Evolutionary conservation across 768 basidiomycete species (phyloP).

Genomic region (Kwoniella dendrophila): DNA sequence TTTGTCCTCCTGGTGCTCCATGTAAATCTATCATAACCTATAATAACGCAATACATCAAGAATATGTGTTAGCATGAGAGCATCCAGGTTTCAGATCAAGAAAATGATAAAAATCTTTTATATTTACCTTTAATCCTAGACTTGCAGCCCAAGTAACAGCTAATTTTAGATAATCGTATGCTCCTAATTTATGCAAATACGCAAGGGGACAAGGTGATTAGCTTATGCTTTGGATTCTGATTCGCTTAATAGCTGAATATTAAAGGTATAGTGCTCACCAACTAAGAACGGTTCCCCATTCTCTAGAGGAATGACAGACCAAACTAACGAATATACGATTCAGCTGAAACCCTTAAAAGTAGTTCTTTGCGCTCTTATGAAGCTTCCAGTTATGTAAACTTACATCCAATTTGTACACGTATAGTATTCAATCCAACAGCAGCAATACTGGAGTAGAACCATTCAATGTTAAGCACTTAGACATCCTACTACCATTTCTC

Average conservation of each 20-base stretch:
- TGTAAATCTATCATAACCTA: conserved; percentile 51
- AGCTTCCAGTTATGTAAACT: conserved; percentile 15
- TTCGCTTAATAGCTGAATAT: background rate
- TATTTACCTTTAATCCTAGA: conserved; percentile 39
- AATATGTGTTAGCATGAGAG: background rate
- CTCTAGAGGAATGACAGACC: conserved; percentile 50
- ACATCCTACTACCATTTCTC: background rate
- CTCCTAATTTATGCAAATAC: conserved; percentile 22
- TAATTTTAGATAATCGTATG: conserved; percentile 46
- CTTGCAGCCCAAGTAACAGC: conserved; percentile 50
- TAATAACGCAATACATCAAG: background rate
- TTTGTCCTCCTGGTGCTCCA: conserved; percentile 51
- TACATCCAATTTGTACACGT: conserved; percentile 53
- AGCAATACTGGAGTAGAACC: conserved; percentile 23
- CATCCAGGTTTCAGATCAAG: background rate
- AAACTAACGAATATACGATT: no score
- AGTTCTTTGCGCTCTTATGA: background rate
- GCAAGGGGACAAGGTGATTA: background rate
- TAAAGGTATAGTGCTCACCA: conserved; percentile 17
- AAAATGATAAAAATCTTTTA: no score
- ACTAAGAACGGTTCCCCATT: conserved; percentile 46
- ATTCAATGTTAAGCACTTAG: background rate
- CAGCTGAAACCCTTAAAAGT: no score
- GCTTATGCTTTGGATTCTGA: background rate
- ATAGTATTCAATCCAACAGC: conserved; percentile 50